Percentiles rank a stretch among this genome's conserved stretches.
Conservation (phyloP, 192 early-diverging fungal species). For the Umbelopsis ramanniana region DNA sequence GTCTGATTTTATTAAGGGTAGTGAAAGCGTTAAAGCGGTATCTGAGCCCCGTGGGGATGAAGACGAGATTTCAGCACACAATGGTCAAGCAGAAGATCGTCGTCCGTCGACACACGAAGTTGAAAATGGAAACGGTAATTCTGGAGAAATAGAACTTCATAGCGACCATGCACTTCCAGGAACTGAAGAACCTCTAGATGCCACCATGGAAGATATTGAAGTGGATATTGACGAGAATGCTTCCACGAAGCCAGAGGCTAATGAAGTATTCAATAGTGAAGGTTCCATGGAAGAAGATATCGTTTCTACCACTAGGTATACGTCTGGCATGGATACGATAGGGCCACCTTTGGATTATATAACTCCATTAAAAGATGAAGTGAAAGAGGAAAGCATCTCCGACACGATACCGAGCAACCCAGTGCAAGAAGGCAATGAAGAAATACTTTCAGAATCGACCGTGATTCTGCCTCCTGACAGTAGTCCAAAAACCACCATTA, state of each 20-base stretch:
- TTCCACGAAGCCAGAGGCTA: not conserved
- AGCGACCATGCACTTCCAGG: not conserved
- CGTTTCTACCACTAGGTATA: not conserved
- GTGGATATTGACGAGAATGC: not conserved
- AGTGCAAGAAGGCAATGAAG: not conserved
- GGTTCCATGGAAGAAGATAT: not conserved
- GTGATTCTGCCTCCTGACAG: too few species aligned
- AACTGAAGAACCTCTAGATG: not conserved
- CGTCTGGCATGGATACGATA: not conserved
- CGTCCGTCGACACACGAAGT: too few species aligned
- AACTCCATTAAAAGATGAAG: not conserved
- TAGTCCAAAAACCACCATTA: too few species aligned
- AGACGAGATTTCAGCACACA: too few species aligned
- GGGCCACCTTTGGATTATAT: not conserved
- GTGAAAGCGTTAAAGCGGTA: too few species aligned
- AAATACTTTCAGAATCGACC: not conserved
- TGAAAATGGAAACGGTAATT: too few species aligned
- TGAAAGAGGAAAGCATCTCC: not conserved
- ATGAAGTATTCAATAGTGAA: not conserved
- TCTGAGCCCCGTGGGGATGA: too few species aligned
- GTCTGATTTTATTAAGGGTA: too few species aligned
- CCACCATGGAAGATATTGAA: not conserved
- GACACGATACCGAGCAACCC: not conserved
- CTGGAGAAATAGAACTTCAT: too few species aligned
- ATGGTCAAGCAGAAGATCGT: too few species aligned